Evolutionary conservation across 1,284 basidiomycete species (phyloP).

Genomic region (Fomitopsis pinicola): DNA sequence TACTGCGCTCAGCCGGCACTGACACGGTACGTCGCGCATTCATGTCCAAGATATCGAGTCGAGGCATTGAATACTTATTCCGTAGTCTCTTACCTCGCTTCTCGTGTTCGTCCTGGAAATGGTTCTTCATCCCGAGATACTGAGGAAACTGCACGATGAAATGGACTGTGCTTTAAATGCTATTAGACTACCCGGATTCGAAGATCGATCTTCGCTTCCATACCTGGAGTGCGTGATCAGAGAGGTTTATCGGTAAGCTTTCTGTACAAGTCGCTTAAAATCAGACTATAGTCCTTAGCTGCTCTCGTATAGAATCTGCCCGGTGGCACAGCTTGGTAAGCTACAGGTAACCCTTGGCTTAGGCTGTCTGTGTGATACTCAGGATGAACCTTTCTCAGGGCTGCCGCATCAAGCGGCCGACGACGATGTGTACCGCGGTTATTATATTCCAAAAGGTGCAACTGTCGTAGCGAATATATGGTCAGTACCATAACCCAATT

Average conservation of each 20-base stretch:
- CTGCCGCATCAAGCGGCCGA: conserved; percentile 17
- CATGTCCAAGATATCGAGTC: neutral
- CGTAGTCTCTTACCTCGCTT: neutral
- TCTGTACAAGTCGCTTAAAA: neutral
- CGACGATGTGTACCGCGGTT: conserved; percentile 20
- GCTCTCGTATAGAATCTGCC: no score
- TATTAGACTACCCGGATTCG: conserved; percentile 40
- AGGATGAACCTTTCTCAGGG: conserved; percentile 2
- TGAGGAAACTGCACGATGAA: conserved; percentile 38
- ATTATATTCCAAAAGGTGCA: conserved; percentile 17
- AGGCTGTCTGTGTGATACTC: no score
- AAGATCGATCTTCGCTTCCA: conserved; percentile 42
- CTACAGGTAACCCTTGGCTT: no score
- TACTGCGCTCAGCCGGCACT: conserved; percentile 5
- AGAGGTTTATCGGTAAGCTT: conserved; percentile 20
- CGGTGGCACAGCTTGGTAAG: no score
- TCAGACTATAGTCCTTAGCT: no score
- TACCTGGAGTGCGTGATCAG: conserved; percentile 30
- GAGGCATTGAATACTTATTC: neutral
- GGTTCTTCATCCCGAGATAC: conserved; percentile 44
- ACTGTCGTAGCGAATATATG: conserved; percentile 24
- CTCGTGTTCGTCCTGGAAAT: conserved; percentile 41
- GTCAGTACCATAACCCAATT: conserved; percentile 5
- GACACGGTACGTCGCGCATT: conserved; percentile 19
- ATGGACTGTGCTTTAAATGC: conserved; percentile 33